Evolutionary conservation across 139 green algal species (phyloP).

Genomic region (Desmodesmus armatus): DNA sequence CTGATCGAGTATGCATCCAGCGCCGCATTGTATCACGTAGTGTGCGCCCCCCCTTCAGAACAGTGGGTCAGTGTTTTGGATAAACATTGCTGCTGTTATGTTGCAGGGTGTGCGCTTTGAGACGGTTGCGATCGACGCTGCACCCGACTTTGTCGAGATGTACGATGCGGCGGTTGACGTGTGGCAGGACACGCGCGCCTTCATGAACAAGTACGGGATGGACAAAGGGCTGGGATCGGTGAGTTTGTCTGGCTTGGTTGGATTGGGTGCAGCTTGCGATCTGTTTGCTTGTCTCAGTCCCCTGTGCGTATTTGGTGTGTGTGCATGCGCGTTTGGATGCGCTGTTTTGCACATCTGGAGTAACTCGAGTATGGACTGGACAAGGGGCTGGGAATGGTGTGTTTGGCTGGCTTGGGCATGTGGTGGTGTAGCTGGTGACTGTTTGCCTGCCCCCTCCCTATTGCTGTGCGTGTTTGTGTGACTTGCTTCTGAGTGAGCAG

Average conservation of each 20-base stretch:
- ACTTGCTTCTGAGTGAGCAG: no score
- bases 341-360: no score
- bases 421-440: no score
- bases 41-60: background rate
- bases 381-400: no score
- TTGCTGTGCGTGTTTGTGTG: no score
- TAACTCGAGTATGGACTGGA: no score
- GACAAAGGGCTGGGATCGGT: background rate
- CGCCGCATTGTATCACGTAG: background rate
- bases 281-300: no score
- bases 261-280: no score
- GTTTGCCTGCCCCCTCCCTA: no score
- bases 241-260: no score
- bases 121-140: constrained; percentile 48
- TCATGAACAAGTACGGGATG: background rate
- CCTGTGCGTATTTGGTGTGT: no score
- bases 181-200: constrained; percentile 52
- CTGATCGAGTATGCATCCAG: background rate
- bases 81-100: background rate
- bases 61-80: background rate
- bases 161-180: constrained; percentile 60
- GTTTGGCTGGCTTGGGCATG: no score
- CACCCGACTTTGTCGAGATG: constrained; percentile 44
- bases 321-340: background rate
- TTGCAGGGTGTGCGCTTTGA: constrained; percentile 60